Conservation (phyloP, 192 early-diverging fungal species). For the Cladochytrium replicatum region DNA sequence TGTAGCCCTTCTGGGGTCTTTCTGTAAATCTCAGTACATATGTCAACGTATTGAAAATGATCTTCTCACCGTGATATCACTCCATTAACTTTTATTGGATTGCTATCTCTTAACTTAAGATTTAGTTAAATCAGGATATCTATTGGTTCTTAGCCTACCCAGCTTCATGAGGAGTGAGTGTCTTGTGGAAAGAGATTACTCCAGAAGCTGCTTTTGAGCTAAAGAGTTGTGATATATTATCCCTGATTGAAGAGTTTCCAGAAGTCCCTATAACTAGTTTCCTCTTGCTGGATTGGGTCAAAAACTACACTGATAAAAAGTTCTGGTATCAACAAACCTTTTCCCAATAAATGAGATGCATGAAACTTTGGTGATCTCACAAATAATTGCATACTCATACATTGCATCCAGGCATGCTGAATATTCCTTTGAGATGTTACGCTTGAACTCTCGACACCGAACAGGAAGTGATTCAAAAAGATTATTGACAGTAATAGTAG, state of each 20-base stretch:
- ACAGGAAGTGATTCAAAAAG: conserved; percentile 86
- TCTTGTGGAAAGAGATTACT: conserved; percentile 34
- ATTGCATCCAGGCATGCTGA: conserved; percentile 62
- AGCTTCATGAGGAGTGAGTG: conserved; percentile 27
- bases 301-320: not conserved
- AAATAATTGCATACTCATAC: conserved; percentile 77
- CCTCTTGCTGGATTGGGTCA: conserved; percentile 3
- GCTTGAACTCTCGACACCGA: conserved; percentile 71
- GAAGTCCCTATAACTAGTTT: conserved; percentile 1
- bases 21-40: not conserved
- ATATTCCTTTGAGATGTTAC: conserved; percentile 73
- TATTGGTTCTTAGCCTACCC: too few relatives aligned
- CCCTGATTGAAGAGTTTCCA: conserved; percentile 45
- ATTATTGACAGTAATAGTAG: conserved; percentile 61
- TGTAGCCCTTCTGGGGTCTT: not conserved
- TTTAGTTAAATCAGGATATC: too few relatives aligned
- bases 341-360: conserved; percentile 52
- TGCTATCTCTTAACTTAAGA: too few relatives aligned
- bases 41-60: too few relatives aligned
- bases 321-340: conserved; percentile 16
- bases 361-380: conserved; percentile 53
- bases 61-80: conserved; percentile 25
- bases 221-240: conserved; percentile 71
- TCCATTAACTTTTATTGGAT: conserved; percentile 9
- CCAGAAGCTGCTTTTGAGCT: conserved; percentile 44